Conservation (phyloP, 441 rosid genomes). For the Hypseocharis bilobata region DNA sequence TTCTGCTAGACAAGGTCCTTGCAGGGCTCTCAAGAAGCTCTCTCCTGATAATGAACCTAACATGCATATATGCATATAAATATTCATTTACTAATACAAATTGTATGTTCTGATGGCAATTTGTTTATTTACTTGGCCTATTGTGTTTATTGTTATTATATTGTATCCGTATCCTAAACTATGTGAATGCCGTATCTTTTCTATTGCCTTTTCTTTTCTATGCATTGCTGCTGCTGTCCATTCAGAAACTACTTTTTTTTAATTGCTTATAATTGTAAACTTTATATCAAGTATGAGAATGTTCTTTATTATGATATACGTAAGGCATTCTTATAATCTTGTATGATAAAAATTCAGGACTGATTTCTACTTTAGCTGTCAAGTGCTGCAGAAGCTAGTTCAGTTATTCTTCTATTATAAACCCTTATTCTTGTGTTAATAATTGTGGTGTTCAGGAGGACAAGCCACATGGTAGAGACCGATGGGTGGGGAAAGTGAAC, state of each 20-base stretch:
- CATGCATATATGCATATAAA: no score
- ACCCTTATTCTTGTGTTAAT: background rate
- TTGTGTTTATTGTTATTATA: background rate
- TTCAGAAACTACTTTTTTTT: background rate
- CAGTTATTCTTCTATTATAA: background rate
- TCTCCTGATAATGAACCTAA: no score
- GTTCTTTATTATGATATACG: background rate
- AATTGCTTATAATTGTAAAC: background rate
- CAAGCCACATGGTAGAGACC: slow-evolving; percentile 50
- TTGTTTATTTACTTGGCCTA: background rate
- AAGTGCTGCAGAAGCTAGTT: background rate
- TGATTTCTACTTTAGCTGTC: background rate
- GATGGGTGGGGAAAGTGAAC: slow-evolving; percentile 93
- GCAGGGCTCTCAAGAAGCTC: background rate
- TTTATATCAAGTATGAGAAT: no score
- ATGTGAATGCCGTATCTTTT: background rate
- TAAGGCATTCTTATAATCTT: background rate
- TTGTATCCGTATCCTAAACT: no score
- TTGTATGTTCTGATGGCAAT: background rate
- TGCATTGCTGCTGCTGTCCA: background rate
- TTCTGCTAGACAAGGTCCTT: background rate
- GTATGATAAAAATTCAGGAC: background rate
- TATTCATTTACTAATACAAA: background rate
- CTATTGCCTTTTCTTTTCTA: background rate
- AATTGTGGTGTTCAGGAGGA: slow-evolving; percentile 41